Evolutionary conservation across 1,284 basidiomycete genomes (phyloP).

Genomic region (Termitomyces sp.): DNA sequence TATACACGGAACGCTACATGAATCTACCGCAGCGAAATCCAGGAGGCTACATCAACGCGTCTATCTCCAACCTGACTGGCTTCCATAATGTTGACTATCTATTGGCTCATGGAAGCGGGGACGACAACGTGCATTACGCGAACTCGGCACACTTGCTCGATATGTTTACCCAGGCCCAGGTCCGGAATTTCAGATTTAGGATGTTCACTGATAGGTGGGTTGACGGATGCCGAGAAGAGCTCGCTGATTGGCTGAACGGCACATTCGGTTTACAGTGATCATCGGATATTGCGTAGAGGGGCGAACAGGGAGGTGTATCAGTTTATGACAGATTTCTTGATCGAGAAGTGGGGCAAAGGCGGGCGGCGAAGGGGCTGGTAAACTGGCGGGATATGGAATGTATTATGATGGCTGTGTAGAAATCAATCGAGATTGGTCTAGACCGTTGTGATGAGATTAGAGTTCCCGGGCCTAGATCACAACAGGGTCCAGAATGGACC

Average conservation of each 20-base stretch:
- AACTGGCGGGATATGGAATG: not conserved
- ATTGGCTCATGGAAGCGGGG: slow-evolving; percentile 88
- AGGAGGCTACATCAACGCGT: slow-evolving; percentile 79
- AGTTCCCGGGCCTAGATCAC: slow-evolving; percentile 16
- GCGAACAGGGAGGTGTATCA: slow-evolving; percentile 84
- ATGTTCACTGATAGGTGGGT: slow-evolving; percentile 93
- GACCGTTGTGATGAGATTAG: slow-evolving; percentile 14
- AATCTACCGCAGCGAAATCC: slow-evolving; percentile 73
- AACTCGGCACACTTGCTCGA: slow-evolving; percentile 91
- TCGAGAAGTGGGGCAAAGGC: slow-evolving; percentile 90
- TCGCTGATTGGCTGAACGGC: slow-evolving; percentile 17
- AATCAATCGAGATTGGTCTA: slow-evolving; percentile 18
- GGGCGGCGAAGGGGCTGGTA: slow-evolving; percentile 56
- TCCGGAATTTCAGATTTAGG: slow-evolving; percentile 83
- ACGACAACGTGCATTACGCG: slow-evolving; percentile 92
- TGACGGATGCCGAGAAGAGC: slow-evolving; percentile 8
- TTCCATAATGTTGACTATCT: slow-evolving; percentile 79
- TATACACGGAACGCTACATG: slow-evolving; percentile 98
- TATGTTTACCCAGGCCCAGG: slow-evolving; percentile 76
- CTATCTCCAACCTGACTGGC: slow-evolving; percentile 80
- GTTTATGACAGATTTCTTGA: slow-evolving; percentile 79
- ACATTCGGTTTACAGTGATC: slow-evolving; percentile 52
- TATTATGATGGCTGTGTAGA: not conserved
- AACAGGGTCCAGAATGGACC: slow-evolving; percentile 17
- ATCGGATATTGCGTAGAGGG: slow-evolving; percentile 67